A percentile compares a stretch with the other conserved stretches of the same genome.
Evolutionary conservation across 345 rosid genomes (phyloP).

Genomic region (Pelargonium nanum): DNA sequence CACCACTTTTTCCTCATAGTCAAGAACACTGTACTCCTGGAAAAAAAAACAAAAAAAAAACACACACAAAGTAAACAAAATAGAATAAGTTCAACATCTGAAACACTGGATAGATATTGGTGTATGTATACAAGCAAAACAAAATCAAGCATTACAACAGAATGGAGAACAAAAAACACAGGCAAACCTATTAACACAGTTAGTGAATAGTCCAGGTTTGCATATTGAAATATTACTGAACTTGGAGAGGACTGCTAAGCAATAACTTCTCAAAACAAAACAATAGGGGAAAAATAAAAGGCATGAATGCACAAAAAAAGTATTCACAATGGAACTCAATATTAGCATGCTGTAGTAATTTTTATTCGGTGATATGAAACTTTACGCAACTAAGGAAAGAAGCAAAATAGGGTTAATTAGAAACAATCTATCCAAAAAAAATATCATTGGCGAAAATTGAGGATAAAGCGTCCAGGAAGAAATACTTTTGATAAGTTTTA

Average conservation of each 20-base stretch:
- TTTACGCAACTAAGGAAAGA: neutral
- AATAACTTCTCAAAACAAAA: no score
- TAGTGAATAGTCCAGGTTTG: no score
- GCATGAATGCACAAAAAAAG: no score
- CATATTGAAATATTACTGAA: neutral
- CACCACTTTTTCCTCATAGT: slow-evolving; percentile 85
- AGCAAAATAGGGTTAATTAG: neutral
- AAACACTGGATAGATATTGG: neutral
- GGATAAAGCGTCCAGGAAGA: neutral
- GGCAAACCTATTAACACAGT: neutral
- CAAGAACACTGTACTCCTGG: slow-evolving; percentile 92
- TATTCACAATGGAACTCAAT: no score
- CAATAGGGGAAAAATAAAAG: no score
- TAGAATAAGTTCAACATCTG: slow-evolving; percentile 2
- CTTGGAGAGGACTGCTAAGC: neutral
- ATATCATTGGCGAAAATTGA: no score
- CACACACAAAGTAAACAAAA: slow-evolving; percentile 12
- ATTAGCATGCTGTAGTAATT: no score
- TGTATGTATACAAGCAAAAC: neutral
- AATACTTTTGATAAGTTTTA: neutral
- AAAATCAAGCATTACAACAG: neutral
- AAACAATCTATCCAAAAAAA: no score
- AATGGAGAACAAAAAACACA: neutral
- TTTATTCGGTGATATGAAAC: no score
- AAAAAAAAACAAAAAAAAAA: slow-evolving; percentile 6